Conservation (phyloP, 495 filamentous ascomycete species). For the Podospora fimiseda region DNA sequence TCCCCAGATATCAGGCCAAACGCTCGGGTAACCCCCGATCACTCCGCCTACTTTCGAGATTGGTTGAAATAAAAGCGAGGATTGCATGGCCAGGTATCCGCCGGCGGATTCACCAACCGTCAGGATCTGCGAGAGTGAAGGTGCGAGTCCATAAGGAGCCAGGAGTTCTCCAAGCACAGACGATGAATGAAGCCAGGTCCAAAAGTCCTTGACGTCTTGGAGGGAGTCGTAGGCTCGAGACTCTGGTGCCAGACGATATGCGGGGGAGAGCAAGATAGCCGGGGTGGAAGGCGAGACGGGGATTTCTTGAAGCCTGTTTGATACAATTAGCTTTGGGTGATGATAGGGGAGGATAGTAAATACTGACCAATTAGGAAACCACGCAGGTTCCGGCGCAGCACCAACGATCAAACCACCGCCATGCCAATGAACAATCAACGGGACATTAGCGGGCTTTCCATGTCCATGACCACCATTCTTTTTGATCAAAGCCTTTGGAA, state of each 20-base stretch:
- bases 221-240: constrained; percentile 41
- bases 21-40: constrained; percentile 11
- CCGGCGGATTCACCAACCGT: constrained; percentile 31
- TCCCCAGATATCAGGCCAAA: constrained; percentile 11
- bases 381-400: constrained; percentile 12
- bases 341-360: background rate
- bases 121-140: constrained; percentile 9
- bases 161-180: background rate
- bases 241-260: constrained; percentile 48
- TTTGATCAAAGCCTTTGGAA: constrained; percentile 11
- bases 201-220: constrained; percentile 45
- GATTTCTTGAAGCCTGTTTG: constrained; percentile 4
- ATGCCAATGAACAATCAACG: constrained; percentile 17
- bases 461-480: background rate
- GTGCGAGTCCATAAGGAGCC: constrained; percentile 1
- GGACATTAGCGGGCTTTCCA: background rate
- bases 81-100: constrained; percentile 34
- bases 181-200: constrained; percentile 37
- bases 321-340: too few relatives aligned
- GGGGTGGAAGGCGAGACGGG: constrained; percentile 7
- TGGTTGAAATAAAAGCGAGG: constrained; percentile 17
- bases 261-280: constrained; percentile 24
- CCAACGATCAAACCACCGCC: constrained; percentile 17
- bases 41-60: constrained; percentile 9
- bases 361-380: constrained; percentile 12